Conservation (phyloP, 345 rosid genomes). For the Syzygium oleosum region DNA sequence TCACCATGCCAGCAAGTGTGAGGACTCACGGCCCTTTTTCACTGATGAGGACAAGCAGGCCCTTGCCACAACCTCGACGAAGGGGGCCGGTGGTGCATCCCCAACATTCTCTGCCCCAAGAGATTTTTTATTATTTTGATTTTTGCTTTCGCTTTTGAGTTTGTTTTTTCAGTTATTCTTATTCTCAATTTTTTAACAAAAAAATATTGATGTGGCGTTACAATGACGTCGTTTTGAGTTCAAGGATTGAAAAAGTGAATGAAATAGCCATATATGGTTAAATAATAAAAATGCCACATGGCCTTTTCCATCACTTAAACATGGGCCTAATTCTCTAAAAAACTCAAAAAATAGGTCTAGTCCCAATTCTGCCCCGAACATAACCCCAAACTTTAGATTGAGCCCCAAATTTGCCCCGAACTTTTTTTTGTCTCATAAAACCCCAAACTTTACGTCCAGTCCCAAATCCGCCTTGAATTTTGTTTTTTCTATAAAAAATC, state of each 20-base stretch:
- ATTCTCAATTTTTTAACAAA: not conserved
- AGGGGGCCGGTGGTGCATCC: not conserved
- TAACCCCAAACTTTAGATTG: no score
- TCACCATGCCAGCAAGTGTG: not conserved
- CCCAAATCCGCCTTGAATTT: no score
- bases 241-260: not conserved
- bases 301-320: not conserved
- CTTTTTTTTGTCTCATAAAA: no score
- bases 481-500: no score
- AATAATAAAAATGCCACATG: not conserved
- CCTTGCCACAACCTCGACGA: not conserved
- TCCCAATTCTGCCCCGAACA: no score
- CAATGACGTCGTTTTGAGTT: not conserved
- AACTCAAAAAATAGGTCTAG: no score
- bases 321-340: no score
- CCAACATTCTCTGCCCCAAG: not conserved
- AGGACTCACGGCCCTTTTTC: not conserved
- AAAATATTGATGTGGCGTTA: not conserved
- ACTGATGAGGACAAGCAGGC: not conserved
- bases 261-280: not conserved
- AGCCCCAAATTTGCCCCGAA: no score
- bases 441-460: no score
- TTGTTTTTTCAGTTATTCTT: not conserved
- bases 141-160: not conserved
- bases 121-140: not conserved